These are phyloP conservation scores for Leucaena leucocephala DNA, from an alignment of 306 rosid species.

Conservation along the genomic window DNA sequence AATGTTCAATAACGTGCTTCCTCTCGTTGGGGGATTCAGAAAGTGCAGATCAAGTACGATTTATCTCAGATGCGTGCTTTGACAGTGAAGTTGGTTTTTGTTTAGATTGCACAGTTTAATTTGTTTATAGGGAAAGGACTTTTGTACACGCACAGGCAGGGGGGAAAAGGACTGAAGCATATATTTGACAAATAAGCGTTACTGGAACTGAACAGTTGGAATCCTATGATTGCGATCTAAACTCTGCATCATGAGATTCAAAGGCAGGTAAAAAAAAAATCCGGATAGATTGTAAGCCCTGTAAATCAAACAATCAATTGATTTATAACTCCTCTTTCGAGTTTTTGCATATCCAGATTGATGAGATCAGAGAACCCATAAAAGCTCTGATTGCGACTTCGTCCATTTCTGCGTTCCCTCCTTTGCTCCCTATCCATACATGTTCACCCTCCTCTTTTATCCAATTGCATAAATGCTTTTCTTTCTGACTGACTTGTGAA, in stretches of 20 bases:
- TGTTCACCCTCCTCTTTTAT: neutral
- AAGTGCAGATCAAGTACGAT: neutral
- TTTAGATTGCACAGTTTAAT: neutral
- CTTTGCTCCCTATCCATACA: neutral
- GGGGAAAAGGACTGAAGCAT: neutral
- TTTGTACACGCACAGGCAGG: neutral
- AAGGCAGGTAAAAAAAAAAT: neutral
- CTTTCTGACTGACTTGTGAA: neutral
- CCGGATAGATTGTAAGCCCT: neutral
- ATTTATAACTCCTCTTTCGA: neutral
- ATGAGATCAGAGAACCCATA: neutral
- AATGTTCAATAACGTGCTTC: neutral
- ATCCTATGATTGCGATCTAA: neutral
- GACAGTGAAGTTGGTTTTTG: neutral
- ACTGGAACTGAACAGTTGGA: neutral
- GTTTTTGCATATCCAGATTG: neutral
- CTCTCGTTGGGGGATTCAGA: neutral
- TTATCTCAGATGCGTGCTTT: neutral
- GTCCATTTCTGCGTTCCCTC: neutral
- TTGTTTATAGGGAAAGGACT: neutral
- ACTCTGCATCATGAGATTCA: neutral
- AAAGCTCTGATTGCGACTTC: neutral
- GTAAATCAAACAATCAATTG: neutral
- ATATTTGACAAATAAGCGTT: neutral
- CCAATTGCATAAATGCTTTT: neutral